Evolutionary conservation across 2,329 filamentous ascomycete species (phyloP).

Genomic region (Botryotinia calthae): DNA sequence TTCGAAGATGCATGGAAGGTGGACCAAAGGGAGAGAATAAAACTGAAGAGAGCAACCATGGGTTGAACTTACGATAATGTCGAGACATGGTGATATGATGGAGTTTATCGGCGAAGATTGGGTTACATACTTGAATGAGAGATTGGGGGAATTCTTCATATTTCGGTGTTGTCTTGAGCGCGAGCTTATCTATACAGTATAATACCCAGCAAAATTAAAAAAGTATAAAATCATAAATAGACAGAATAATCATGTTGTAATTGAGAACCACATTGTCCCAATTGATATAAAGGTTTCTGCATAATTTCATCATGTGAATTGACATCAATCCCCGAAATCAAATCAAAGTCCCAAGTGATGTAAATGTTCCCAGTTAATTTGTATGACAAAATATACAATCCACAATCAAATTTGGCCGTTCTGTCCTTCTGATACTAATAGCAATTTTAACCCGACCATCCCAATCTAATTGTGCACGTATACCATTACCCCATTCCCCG

Average conservation of each 20-base stretch:
- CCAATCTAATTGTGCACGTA: not conserved
- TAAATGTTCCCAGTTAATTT: not conserved
- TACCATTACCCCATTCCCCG: not conserved
- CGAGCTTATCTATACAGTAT: slow-evolving; percentile 10
- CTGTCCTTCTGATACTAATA: not conserved
- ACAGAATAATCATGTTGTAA: not conserved
- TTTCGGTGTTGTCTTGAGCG: slow-evolving; percentile 6
- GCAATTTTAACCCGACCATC: not conserved
- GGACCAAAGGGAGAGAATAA: slow-evolving; percentile 36
- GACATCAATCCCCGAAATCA: not conserved
- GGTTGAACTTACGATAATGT: slow-evolving; percentile 2
- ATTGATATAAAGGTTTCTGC: not conserved
- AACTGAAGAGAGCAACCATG: slow-evolving; percentile 13
- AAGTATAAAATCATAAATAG: slow-evolving; percentile 23
- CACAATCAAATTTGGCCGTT: not conserved
- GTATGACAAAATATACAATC: not conserved
- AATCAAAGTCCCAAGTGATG: not conserved
- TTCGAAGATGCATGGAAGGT: slow-evolving; percentile 68
- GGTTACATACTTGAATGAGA: not conserved
- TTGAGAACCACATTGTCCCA: not conserved
- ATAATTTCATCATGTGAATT: not conserved
- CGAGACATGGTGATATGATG: slow-evolving; percentile 2
- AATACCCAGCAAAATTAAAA: slow-evolving; percentile 21
- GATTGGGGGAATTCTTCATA: not conserved
- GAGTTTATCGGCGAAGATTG: slow-evolving; percentile 7